phyloP scores from a whole-genome alignment of 495 filamentous ascomycete species.

The Apiosordaria backusii region DNA sequence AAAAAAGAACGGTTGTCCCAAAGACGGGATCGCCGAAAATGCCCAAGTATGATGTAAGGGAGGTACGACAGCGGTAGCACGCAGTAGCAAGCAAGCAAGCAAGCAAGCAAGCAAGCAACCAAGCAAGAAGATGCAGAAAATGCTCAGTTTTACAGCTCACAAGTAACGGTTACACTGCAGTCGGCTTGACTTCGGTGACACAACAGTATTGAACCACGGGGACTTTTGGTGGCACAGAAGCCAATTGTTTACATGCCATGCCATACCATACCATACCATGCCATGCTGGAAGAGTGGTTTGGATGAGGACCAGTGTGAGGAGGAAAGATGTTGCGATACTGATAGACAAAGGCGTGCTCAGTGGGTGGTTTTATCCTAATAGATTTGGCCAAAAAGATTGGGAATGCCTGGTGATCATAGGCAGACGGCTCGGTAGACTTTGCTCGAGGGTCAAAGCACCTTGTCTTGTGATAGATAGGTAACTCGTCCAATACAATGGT shows the following conservation, averaged over 20 bases:
- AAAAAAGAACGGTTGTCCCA: neutral
- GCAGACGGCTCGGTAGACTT: neutral
- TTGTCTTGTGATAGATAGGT: neutral
- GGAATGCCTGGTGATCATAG: neutral
- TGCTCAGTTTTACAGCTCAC: neutral
- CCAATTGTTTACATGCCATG: neutral
- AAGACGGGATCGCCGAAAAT: neutral
- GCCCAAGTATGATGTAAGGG: neutral
- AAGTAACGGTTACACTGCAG: neutral
- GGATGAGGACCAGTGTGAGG: too few species aligned
- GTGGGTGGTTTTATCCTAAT: neutral
- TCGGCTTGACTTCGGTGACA: constrained; percentile 2
- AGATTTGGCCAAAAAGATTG: neutral
- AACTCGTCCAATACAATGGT: neutral
- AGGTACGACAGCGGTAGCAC: neutral
- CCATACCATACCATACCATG: neutral
- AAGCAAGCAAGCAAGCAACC: neutral
- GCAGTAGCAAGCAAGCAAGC: neutral
- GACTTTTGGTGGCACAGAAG: neutral
- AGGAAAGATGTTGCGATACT: neutral
- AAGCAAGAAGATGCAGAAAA: neutral
- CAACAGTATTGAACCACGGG: neutral
- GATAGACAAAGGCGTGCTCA: neutral
- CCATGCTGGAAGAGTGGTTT: neutral
- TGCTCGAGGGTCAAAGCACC: neutral